phyloP scores from a whole-genome alignment of 768 basidiomycete genomes.

The Epithele typhae region DNA sequence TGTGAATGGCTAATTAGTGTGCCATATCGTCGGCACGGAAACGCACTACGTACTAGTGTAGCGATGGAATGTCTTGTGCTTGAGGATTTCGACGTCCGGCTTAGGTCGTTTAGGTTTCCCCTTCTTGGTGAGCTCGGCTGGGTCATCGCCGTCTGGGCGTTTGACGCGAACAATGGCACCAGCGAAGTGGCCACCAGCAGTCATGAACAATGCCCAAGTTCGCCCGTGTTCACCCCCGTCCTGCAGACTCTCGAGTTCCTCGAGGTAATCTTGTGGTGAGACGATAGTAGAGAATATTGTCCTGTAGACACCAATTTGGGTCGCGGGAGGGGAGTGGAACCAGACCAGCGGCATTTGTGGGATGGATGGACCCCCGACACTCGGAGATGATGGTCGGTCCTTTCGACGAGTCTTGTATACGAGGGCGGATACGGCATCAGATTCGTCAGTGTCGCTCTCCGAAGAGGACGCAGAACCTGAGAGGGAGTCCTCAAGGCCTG shows the following conservation, averaged over 20 bases:
- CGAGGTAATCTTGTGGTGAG: slow-evolving; percentile 44
- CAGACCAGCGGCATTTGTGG: slow-evolving; percentile 74
- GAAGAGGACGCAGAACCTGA: slow-evolving; percentile 86
- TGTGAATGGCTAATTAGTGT: slow-evolving; percentile 26
- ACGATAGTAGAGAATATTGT: slow-evolving; percentile 57
- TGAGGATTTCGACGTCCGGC: slow-evolving; percentile 75
- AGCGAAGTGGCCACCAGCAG: slow-evolving; percentile 97
- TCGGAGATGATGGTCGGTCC: slow-evolving; percentile 44
- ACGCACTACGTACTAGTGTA: slow-evolving; percentile 78
- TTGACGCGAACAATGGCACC: slow-evolving; percentile 81
- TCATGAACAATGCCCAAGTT: slow-evolving; percentile 94
- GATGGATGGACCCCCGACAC: slow-evolving; percentile 27
- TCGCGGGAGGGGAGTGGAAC: slow-evolving; percentile 86
- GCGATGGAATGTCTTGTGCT: slow-evolving; percentile 95
- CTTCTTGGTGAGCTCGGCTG: slow-evolving; percentile 28
- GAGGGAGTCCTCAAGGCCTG: slow-evolving; percentile 81
- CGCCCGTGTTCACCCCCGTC: slow-evolving; percentile 46
- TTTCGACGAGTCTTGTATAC: slow-evolving; percentile 32
- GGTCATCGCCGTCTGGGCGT: slow-evolving; percentile 39
- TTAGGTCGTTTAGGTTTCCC: slow-evolving; percentile 54
- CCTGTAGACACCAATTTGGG: slow-evolving; percentile 87
- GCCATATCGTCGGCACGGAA: neutral
- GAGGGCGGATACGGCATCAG: slow-evolving; percentile 64
- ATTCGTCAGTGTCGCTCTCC: slow-evolving; percentile 51
- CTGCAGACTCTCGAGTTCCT: slow-evolving; percentile 67